phyloP scores from a whole-genome alignment of 139 green algal species.

The Chlorella sp. region DNA sequence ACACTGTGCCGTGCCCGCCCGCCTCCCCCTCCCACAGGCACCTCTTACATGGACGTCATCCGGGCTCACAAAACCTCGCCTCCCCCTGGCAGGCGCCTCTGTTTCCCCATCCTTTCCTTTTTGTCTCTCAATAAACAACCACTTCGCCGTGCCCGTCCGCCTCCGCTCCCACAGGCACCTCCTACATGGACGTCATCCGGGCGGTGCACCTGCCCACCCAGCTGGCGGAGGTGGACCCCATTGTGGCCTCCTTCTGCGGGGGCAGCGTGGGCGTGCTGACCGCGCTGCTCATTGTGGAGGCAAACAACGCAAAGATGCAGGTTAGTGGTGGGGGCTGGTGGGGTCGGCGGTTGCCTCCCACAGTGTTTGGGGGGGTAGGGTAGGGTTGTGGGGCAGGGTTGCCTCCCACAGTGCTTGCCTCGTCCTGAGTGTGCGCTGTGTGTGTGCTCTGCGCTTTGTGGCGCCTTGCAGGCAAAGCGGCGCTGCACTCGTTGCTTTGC shows the following conservation, averaged over 20 bases:
- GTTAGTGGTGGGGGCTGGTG: neutral
- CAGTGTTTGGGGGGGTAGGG: too few species aligned
- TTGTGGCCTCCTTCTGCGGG: conserved; percentile 98
- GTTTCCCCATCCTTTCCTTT: too few species aligned
- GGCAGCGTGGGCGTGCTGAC: conserved; percentile 95
- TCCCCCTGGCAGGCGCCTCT: too few species aligned
- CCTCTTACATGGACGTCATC: too few species aligned
- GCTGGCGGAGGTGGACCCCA: conserved; percentile 95
- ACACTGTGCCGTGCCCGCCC: too few species aligned
- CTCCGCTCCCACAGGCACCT: conserved; percentile 61
- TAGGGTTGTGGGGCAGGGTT: too few species aligned
- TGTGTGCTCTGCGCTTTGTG: neutral
- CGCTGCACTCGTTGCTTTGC: conserved; percentile 84
- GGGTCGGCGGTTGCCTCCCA: too few species aligned
- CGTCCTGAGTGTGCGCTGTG: too few species aligned
- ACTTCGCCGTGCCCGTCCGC: neutral
- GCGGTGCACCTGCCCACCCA: conserved; percentile 89
- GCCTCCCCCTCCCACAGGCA: too few species aligned
- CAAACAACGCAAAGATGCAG: conserved; percentile 90
- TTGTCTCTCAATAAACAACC: too few species aligned
- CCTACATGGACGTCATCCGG: conserved; percentile 94
- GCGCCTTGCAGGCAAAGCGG: conserved; percentile 63
- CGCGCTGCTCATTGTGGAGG: conserved; percentile 95
- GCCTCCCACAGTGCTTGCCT: too few species aligned
- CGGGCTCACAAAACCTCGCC: too few species aligned